Base-by-base conservation (phyloP, 2,329 filamentous ascomycete genomes). In the Lachnellula arida region DNA sequence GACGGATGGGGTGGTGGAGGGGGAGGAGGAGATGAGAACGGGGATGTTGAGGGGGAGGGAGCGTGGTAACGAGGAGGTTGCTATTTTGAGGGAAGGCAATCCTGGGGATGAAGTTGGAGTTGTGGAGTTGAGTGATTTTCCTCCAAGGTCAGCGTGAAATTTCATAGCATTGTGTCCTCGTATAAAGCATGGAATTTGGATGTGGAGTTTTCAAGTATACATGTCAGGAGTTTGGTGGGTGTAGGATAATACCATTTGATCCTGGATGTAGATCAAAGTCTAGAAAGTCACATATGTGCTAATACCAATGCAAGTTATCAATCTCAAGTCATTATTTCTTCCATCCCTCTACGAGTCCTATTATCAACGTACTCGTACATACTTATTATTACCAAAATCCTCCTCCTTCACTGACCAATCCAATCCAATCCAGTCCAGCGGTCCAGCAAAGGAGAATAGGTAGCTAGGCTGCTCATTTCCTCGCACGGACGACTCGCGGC, bases 21-120 rank as follows among this genome's bases (percentile, higher is more conserved):
- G 46, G 4, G 48, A 44, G 23, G 40, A 49, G 23, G 59, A 62
- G 25, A 61, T 59, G 51, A 54, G 58, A 50, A 60, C 59, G 55
- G 55, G 53, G 8, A 60, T 63, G 56, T 49, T 59, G 22, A 52
- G 53, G 12, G 46, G 49, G n/a, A 52, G 52, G 22, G 46, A 44
- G 12, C 48, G 15, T 32, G 15, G 46, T 11, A 47, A 44, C 44
- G 40, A 22, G 32, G 25, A 19, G 12, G 37, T 8, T 17, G 1
- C 19, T 44, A 32, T 32, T 3, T 32, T 32, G 9, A 32, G 9
- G 28, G 28, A 32, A 32, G 9, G 11, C 9, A 8, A 32, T 32
- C 8, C 28, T 32, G 28, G 9, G 28, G 28, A 32, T 32, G 28
- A 32, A 32, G 9, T 32, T 32, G 28, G 28, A 11, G 42, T 22